A percentile compares a stretch with the other conserved stretches of the same genome.
Conservation (phyloP, 768 basidiomycete species). For the Guyanaporus albipodus region DNA sequence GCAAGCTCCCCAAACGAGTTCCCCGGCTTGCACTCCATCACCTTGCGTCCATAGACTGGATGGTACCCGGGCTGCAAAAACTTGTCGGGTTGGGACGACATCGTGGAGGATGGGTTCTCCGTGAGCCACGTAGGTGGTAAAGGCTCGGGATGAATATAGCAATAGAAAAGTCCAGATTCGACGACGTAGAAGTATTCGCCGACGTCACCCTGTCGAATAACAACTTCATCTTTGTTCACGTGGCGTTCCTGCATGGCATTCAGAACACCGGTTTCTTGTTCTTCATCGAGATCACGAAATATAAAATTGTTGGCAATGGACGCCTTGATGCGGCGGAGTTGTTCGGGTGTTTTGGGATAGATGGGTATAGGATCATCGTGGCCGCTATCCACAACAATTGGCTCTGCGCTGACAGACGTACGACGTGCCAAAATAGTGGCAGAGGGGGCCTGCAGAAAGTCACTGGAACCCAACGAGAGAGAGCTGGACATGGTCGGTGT, state of each 20-base stretch:
- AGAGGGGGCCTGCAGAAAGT: conserved; percentile 69
- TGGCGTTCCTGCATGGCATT: conserved; percentile 92
- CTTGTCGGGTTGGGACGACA: conserved; percentile 44
- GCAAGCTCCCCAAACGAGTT: conserved; percentile 94
- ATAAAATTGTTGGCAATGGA: conserved; percentile 89
- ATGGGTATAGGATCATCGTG: conserved; percentile 67
- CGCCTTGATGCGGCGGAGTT: conserved; percentile 80
- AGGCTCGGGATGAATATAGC: conserved; percentile 72
- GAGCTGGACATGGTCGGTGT: conserved; percentile 44
- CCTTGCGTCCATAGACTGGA: conserved; percentile 72
- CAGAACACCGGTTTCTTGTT: conserved; percentile 89
- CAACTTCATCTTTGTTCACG: conserved; percentile 71
- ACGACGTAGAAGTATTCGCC: conserved; percentile 99
- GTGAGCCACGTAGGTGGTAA: conserved; percentile 57
- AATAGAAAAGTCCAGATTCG: conserved; percentile 81
- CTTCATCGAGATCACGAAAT: conserved; percentile 95
- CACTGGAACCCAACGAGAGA: conserved; percentile 43
- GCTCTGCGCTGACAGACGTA: conserved; percentile 94
- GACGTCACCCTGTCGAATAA: conserved; percentile 95
- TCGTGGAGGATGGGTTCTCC: conserved; percentile 36
- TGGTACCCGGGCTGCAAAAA: conserved; percentile 64
- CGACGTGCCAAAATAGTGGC: conserved; percentile 85
- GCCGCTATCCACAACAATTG: conserved; percentile 76
- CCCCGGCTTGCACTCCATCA: conserved; percentile 80
- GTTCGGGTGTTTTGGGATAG: conserved; percentile 76